These are phyloP conservation scores for Debaryomyces tyrocola DNA, from an alignment of 805 yeast genomes.

Conservation along the genomic window DNA sequence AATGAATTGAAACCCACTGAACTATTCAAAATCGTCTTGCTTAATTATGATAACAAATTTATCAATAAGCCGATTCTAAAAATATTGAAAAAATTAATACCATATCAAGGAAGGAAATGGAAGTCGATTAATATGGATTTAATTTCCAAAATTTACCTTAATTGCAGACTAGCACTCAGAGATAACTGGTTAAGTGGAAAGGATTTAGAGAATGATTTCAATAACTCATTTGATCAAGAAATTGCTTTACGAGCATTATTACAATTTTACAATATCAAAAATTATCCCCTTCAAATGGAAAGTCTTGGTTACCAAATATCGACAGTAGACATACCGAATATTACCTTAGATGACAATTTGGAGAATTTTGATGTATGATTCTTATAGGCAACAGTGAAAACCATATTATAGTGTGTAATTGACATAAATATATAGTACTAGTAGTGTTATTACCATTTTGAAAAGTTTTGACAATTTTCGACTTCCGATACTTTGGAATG, in stretches of 20 bases:
- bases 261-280: slow-evolving; percentile 70
- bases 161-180: slow-evolving; percentile 65
- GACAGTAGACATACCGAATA: slow-evolving; percentile 20
- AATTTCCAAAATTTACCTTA: slow-evolving; percentile 80
- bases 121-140: slow-evolving; percentile 89
- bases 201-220: slow-evolving; percentile 72
- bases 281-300: slow-evolving; percentile 53
- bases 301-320: slow-evolving; percentile 53
- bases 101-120: slow-evolving; percentile 95
- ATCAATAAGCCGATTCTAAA: slow-evolving; percentile 71
- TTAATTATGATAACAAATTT: slow-evolving; percentile 56
- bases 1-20: slow-evolving; percentile 66
- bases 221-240: slow-evolving; percentile 82
- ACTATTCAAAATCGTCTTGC: slow-evolving; percentile 53
- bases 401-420: neutral
- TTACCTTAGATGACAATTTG: slow-evolving; percentile 16
- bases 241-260: slow-evolving; percentile 75
- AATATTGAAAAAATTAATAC: slow-evolving; percentile 75
- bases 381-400: neutral
- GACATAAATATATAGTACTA: neutral
- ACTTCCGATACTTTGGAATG: neutral
- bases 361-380: slow-evolving; percentile 1
- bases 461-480: neutral
- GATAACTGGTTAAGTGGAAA: slow-evolving; percentile 89
- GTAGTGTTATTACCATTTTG: neutral